Evolutionary conservation across 345 rosid genomes (phyloP).

Genomic region (Lumnitzera littorea): DNA sequence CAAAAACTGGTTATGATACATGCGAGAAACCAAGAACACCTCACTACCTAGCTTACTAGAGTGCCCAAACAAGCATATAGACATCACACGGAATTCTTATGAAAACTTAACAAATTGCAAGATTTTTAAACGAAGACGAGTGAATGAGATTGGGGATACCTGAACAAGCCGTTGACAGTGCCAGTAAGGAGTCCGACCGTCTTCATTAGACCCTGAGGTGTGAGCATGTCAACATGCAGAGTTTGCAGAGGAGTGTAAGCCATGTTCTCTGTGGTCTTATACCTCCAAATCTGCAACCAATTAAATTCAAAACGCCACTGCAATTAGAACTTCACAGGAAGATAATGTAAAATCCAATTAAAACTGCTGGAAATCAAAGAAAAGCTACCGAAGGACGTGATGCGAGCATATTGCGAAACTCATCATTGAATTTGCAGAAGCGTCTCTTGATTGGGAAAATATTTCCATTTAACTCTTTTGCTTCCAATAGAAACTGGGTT

Average conservation of each 20-base stretch:
- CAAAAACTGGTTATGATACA: too few relatives aligned
- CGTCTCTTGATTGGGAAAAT: slow-evolving; percentile 23
- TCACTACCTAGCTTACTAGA: too few relatives aligned
- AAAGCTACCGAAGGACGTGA: slow-evolving; percentile 54
- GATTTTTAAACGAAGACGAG: neutral
- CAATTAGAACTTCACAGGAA: neutral
- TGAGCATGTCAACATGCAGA: slow-evolving; percentile 26
- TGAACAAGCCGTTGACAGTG: slow-evolving; percentile 40
- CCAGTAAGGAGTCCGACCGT: slow-evolving; percentile 48
- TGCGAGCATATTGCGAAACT: slow-evolving; percentile 50
- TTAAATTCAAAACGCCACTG: neutral
- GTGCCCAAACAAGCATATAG: too few relatives aligned
- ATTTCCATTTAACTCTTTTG: slow-evolving; percentile 61
- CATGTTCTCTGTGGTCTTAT: slow-evolving; percentile 21
- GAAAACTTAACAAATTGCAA: too few relatives aligned
- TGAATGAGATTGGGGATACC: slow-evolving; percentile 27
- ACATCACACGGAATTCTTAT: too few relatives aligned
- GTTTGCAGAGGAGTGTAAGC: slow-evolving; percentile 54
- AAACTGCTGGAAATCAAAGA: slow-evolving; percentile 3
- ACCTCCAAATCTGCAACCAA: slow-evolving; percentile 54
- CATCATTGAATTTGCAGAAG: slow-evolving; percentile 50
- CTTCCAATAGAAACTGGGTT: slow-evolving; percentile 42
- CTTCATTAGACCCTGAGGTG: slow-evolving; percentile 41
- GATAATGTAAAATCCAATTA: neutral
- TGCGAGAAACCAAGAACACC: too few relatives aligned